A percentile compares a stretch with the other conserved stretches of the same genome.
These are phyloP conservation scores for Aspergillus sp. DNA, from an alignment of 2,329 filamentous ascomycete species.

Conservation along the genomic window DNA sequence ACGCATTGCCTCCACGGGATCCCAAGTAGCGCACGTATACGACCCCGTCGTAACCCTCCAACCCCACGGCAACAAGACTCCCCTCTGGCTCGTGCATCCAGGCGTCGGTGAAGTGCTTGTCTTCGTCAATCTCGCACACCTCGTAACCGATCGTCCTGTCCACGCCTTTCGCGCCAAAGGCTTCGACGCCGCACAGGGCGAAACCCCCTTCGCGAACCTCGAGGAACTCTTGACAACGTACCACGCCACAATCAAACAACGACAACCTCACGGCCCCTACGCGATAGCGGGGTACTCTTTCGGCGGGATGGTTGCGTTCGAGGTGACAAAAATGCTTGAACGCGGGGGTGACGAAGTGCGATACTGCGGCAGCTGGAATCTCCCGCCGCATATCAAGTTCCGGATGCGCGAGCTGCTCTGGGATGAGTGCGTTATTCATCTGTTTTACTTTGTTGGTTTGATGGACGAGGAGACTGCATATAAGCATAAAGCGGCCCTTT, in stretches of 20 bases:
- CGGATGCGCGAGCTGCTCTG: constrained; percentile 44
- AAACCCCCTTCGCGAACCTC: neutral
- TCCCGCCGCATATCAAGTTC: constrained; percentile 50
- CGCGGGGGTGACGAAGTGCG: neutral
- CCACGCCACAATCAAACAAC: neutral
- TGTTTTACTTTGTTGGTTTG: constrained; percentile 44
- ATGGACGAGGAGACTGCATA: neutral
- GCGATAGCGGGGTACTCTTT: neutral
- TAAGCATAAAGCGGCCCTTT: neutral
- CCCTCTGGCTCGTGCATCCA: neutral
- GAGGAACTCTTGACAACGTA: neutral
- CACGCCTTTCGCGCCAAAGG: neutral
- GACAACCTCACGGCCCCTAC: neutral
- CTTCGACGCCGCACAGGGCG: neutral
- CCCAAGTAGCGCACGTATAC: neutral
- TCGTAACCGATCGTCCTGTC: neutral
- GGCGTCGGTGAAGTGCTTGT: neutral
- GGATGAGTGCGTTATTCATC: constrained; percentile 40
- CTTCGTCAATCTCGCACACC: neutral
- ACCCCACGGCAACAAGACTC: neutral
- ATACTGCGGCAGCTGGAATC: neutral
- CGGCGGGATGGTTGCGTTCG: neutral
- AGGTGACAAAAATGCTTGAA: neutral
- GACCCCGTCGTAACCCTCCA: neutral
- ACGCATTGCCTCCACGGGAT: neutral